Percentiles rank a stretch among this genome's conserved stretches.
Conservation (phyloP, 2,329 filamentous ascomycete genomes). For the Pseudopyrenochaeta lycopersici region DNA sequence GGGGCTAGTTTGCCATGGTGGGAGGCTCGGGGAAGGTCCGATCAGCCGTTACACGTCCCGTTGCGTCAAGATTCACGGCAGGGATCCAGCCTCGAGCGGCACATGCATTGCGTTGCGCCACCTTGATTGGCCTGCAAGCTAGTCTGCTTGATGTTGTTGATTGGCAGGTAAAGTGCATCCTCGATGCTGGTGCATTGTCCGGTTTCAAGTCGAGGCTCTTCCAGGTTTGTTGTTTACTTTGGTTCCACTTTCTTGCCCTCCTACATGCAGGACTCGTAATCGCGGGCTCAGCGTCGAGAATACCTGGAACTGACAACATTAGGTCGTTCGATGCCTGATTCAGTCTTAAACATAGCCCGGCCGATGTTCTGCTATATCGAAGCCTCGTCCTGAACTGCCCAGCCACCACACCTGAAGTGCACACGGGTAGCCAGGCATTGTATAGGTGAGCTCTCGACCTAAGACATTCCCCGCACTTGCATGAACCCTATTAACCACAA, state of each 20-base stretch:
- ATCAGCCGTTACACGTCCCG: constrained; percentile 35
- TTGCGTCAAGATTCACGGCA: constrained; percentile 33
- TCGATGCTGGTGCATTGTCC: constrained; percentile 26
- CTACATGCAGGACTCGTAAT: constrained; percentile 31
- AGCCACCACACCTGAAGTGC: constrained; percentile 26
- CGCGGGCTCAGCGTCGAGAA: constrained; percentile 19
- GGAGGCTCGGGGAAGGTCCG: constrained; percentile 19
- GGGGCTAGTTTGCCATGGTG: constrained; percentile 12
- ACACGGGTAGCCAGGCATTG: constrained; percentile 12
- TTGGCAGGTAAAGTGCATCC: constrained; percentile 33
- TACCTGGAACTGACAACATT: constrained; percentile 22
- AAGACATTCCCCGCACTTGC: constrained; percentile 17
- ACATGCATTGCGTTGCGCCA: constrained; percentile 26
- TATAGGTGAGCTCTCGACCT: constrained; percentile 23
- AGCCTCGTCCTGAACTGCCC: constrained; percentile 17
- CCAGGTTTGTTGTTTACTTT: constrained; percentile 49
- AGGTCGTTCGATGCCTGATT: constrained; percentile 19
- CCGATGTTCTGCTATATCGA: constrained; percentile 19
- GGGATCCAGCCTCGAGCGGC: constrained; percentile 32
- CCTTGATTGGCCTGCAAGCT: constrained; percentile 33
- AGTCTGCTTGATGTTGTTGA: constrained; percentile 23
- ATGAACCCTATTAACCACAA: constrained; percentile 9
- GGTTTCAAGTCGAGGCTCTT: constrained; percentile 45
- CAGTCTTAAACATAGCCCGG: constrained; percentile 21
- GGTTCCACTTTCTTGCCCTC: constrained; percentile 26